Base-by-base conservation (phyloP, 2,329 filamentous ascomycete genomes). In the Verticillium dahliae region DNA sequence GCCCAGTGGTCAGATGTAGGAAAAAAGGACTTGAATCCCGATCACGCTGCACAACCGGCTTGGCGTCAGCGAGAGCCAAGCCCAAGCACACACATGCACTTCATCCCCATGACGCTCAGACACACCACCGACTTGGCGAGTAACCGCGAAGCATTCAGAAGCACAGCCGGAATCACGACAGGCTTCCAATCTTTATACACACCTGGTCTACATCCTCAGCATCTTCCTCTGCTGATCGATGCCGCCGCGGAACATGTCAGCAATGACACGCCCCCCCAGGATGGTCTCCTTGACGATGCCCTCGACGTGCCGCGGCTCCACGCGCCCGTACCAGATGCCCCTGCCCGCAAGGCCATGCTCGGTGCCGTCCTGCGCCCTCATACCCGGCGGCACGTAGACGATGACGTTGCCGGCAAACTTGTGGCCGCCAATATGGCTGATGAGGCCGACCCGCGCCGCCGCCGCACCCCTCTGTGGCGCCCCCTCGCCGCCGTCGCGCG, bases 331-430 rank as follows among this genome's bases (percentile, higher is more conserved):
- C 91, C 91, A 95, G 2, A 95, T 83, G 1, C 90, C 90, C 68
- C 85, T 85, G 0, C 90, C 90, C 1, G 84, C 85, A 58, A 93
- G 73, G 4, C 84, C 80, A 70, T 90, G 85, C 10, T 67, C 64
- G 64, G 74, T 66, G 4, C 79, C 81, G 4, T 74, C 75, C 35
- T 62, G 67, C 3, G 71, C 73, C 63, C 71, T 78, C 64, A 78
- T 62, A 0, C 69, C 70, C 0, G 87, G 88, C 4, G 91, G 91
- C 5, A 95, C 72, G 69, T 95, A 95, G 1, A 95, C 75, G 57
- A 95, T 92, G 39, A 94, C 84, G 72, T 96, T 96, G 1, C 91
- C 91, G 0, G 91, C 91, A 71, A 89, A 94, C 72, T 92, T 93
- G 74, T 96, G 91, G 0, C 91, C 91, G 1, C 91, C 90, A 60